These are phyloP conservation scores for Eragrostis curvula DNA, from an alignment of 176 grass and related monocot genomes.

Conservation along the genomic window DNA sequence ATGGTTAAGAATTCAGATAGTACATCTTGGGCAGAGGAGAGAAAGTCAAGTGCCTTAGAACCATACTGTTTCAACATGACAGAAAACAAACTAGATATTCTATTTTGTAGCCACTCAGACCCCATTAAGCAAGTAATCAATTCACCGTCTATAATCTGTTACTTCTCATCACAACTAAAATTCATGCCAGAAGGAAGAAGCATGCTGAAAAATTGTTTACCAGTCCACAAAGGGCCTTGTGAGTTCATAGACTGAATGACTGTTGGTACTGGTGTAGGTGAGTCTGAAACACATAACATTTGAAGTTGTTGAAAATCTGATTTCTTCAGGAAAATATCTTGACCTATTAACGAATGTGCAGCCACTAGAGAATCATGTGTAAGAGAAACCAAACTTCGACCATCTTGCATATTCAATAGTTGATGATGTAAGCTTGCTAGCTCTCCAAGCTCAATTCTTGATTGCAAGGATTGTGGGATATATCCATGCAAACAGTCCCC, in stretches of 20 bases:
- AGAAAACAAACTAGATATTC: constrained; percentile 63
- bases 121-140: constrained; percentile 50
- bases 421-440: constrained; percentile 69
- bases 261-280: constrained; percentile 29
- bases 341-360: constrained; percentile 63
- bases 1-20: constrained; percentile 79
- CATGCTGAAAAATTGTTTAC: constrained; percentile 79
- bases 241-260: constrained; percentile 54
- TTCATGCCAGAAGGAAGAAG: constrained; percentile 69
- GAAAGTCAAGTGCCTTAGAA: constrained; percentile 59
- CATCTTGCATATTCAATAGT: constrained; percentile 84
- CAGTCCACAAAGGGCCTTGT: constrained; percentile 64
- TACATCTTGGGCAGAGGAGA: constrained; percentile 70
- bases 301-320: constrained; percentile 77
- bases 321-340: constrained; percentile 58
- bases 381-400: constrained; percentile 76
- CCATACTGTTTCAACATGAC: constrained; percentile 70
- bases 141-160: constrained; percentile 56
- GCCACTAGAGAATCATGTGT: constrained; percentile 84
- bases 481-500: constrained; percentile 97
- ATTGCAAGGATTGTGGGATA: constrained; percentile 74
- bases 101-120: constrained; percentile 71
- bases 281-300: constrained; percentile 61
- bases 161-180: constrained; percentile 48
- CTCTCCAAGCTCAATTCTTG: constrained; percentile 74